phyloP scores from a whole-genome alignment of 1,284 basidiomycete genomes.

The Cutaneotrichosporon cavernicola region DNA sequence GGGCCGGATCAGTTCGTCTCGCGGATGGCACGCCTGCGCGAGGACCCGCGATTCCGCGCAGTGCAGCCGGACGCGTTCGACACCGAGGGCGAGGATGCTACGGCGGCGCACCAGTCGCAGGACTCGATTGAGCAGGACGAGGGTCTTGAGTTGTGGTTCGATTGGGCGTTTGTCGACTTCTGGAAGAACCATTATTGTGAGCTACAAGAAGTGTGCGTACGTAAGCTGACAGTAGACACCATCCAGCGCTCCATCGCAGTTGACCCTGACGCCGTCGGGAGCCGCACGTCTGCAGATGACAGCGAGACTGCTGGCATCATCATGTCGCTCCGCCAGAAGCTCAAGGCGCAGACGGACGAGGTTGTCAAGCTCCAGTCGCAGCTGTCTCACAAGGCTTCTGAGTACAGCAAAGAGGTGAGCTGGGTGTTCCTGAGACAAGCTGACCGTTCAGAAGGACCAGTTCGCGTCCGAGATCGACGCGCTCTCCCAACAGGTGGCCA shows the following conservation, averaged over 20 bases:
- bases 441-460: conserved; percentile 41
- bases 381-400: conserved; percentile 36
- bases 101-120: conserved; percentile 37
- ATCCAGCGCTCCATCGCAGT: conserved; percentile 58
- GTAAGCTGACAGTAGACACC: conserved; percentile 48
- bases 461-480: conserved; percentile 55
- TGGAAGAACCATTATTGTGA: conserved; percentile 95
- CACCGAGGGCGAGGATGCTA: conserved; percentile 36
- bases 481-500: conserved; percentile 45
- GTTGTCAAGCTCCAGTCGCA: conserved; percentile 51
- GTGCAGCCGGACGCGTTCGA: conserved; percentile 74
- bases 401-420: conserved; percentile 55
- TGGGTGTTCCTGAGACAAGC: background rate
- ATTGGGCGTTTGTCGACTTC: conserved; percentile 98
- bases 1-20: conserved; percentile 85
- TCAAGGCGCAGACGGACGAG: conserved; percentile 74
- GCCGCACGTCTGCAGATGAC: conserved; percentile 61
- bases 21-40: conserved; percentile 79
- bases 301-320: conserved; percentile 76
- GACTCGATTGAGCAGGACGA: conserved; percentile 55
- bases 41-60: conserved; percentile 86
- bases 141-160: conserved; percentile 93
- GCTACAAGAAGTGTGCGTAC: conserved; percentile 39
- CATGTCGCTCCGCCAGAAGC: conserved; percentile 72
- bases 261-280: conserved; percentile 55